Evolutionary conservation across 106 monocot genomes (phyloP), one percentile per base, ranked within the genome.

Genomic region (Dendrobium catenatum): DNA sequence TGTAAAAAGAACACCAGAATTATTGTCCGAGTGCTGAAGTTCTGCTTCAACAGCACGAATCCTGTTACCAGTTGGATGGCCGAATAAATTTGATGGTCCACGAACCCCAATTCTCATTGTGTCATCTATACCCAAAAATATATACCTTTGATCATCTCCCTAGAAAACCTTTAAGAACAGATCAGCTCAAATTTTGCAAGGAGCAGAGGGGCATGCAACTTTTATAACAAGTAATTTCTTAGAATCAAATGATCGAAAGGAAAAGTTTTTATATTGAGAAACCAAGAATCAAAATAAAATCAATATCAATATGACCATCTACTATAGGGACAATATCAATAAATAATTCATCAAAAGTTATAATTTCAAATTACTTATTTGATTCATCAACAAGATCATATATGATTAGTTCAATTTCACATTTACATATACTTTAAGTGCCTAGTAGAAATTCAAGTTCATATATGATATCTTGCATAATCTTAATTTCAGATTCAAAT

Each of bases 81-180:
- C 96, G 83, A 96, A 96, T 42, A 96, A 82, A 79, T 96, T 91
- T 72, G 96, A 88, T 46, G 96, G 96, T n/a, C 90, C 85, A 43
- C 91, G 96, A 76, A 96, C 80, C 3, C 96, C 96, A 8, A 85
- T 78, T 3, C 55, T 64, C 84, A 96, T 84, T 40, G 96, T 88
- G 77, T 96, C 96, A 82, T 96, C 96, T 80, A 96, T 87, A 37
- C 91, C 95, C 42, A 96, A 22, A 81, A 95, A 88, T 15, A 84
- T 61, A 46, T 91, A 96, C 43, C 55, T 91, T 77, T 78, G 77
- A 82, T 89, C 81, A 66, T 85, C 66, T 85, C 92, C 92, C 95
- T 96, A 93, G 70, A 87, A 83, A 46, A 82, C 61, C 89, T 88
- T 91, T 76, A 88, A 70, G 2, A 29, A 31, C 78, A 76, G 29